Evolutionary conservation across 1,139 yeast species (phyloP).

Genomic region (Protomyces pachydermus): DNA sequence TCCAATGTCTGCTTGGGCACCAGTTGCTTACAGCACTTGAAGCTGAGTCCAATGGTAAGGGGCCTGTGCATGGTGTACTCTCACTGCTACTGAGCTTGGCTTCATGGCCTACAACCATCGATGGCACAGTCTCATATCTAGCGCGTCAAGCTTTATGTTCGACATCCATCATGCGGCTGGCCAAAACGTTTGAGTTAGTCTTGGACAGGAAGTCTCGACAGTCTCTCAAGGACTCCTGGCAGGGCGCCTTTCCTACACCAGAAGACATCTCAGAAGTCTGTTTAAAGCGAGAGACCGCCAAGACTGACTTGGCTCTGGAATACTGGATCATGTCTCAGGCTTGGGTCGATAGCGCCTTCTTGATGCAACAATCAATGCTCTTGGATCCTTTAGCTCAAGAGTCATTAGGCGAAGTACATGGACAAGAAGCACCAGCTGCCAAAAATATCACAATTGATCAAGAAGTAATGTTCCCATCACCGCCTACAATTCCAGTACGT

Average conservation of each 20-base stretch:
- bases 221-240: background rate
- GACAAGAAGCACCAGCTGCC: background rate
- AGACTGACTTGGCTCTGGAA: background rate
- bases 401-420: too few species aligned
- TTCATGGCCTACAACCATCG: too few species aligned
- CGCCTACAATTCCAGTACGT: background rate
- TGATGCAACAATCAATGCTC: background rate
- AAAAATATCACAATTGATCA: background rate
- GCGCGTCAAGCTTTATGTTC: background rate
- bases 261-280: background rate
- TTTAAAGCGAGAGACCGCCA: background rate
- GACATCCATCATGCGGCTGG: background rate
- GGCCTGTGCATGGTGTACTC: background rate
- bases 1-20: background rate
- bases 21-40: background rate
- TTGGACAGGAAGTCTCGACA: background rate
- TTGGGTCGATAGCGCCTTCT: background rate
- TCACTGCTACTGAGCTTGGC: background rate
- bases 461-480: background rate
- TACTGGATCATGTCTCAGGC: background rate
- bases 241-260: background rate
- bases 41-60: background rate
- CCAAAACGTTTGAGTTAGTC: background rate
- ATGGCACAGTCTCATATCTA: background rate
- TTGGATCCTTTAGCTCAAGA: background rate